A percentile compares a stretch with the other conserved stretches of the same genome.
Evolutionary conservation across 2,329 filamentous ascomycete species (phyloP).

Genomic region (Hypoxylon sp.): DNA sequence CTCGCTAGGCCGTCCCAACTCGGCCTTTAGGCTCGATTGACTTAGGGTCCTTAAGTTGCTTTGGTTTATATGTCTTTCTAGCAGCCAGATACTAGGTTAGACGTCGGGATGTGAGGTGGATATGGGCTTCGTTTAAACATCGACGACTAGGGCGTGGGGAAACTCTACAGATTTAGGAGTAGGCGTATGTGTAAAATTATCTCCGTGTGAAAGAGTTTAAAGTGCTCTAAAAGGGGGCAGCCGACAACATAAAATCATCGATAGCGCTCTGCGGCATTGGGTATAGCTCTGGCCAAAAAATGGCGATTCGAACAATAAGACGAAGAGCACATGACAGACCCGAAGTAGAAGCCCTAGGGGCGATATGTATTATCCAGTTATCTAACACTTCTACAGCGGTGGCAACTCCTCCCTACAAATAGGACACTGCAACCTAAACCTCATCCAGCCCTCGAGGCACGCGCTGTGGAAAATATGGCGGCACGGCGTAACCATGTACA

Average conservation of each 20-base stretch:
- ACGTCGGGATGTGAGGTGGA: background rate
- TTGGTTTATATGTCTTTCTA: background rate
- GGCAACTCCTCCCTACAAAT: conserved; percentile 93
- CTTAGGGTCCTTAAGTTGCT: background rate
- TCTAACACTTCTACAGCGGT: conserved; percentile 81
- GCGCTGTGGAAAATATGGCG: conserved; percentile 93
- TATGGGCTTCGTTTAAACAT: background rate
- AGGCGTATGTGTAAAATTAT: background rate
- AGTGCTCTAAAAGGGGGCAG: background rate
- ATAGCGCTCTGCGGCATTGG: background rate
- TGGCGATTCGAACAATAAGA: background rate
- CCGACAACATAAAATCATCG: background rate
- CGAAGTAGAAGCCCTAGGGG: background rate
- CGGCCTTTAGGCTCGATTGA: conserved; percentile 6
- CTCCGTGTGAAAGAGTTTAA: background rate
- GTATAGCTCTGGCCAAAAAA: background rate
- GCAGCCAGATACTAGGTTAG: background rate
- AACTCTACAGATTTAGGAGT: background rate
- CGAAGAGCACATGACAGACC: background rate
- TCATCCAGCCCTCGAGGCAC: conserved; percentile 97
- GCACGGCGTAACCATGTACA: conserved; percentile 98
- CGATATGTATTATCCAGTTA: background rate
- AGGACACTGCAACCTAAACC: conserved; percentile 91
- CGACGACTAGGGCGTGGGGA: background rate
- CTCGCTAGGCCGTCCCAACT: conserved; percentile 17